Evolutionary conservation across 2,329 filamentous ascomycete species (phyloP), one percentile per base, ranked within the genome.

Genomic region (Fusarium annulatum): DNA sequence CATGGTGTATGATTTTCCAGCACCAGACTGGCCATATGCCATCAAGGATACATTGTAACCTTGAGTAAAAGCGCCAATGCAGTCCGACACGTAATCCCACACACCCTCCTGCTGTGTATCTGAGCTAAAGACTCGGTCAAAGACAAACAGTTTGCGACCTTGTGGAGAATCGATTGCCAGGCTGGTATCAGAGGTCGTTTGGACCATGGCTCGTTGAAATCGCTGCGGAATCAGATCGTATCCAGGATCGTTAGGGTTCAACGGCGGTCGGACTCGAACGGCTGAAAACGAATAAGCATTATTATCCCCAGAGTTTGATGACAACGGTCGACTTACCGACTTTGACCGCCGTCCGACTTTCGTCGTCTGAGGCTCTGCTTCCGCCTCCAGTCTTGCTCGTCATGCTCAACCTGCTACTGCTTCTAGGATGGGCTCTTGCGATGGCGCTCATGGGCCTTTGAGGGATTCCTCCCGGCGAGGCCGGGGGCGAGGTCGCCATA

Each of bases 1-100:
- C 96, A 99, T 99, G 1, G 96, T 99, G 81, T 97, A 98, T 6
- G 96, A 98, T 85, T 99, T 99, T 77, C 96, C 96, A 16, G 96
- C 95, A 64, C 96, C 96, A 34, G 96, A 99, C 85, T 99, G 96
- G 75, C 96, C 96, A 79, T 99, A 99, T 53, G 96, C 96, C 77
- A 99, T 86, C 56, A 99, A 90, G 7, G 96, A 99, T 66, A 99
- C 96, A 89, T 99, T 99, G 88, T 98, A 99, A 61, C 96, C 96
- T 80, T 98, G 94, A 3, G 96, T 86, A 77, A 99, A 99, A 5
- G 95, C 94, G 77, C 88, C 90, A 76, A 98, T 93, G 77, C 95
- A 97, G 76, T 99, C 96, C 71, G 90, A 90, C 55, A 99, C 86
- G 79, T 99, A 99, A 52, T 97, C 93, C 94, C 96, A 99, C 52